Conservation (phyloP, 1,284 basidiomycete genomes). For the Ganoderma lingzhi region DNA sequence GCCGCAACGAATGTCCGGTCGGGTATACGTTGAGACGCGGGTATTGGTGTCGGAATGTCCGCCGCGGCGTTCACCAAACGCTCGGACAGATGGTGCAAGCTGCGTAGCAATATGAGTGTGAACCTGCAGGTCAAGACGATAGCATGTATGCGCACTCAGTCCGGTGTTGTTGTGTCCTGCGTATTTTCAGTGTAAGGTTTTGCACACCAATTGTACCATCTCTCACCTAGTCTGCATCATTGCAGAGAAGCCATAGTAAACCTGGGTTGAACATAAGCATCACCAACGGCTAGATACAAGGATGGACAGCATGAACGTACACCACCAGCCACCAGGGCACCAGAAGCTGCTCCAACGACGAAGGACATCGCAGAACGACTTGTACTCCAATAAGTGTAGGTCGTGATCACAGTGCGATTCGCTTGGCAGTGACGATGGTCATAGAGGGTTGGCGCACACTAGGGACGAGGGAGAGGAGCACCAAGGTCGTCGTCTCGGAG, state of each 20-base stretch:
- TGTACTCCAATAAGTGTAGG: background rate
- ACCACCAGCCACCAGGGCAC: constrained; percentile 37
- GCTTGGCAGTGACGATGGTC: background rate
- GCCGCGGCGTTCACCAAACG: constrained; percentile 37
- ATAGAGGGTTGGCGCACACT: too few relatives aligned
- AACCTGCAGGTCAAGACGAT: background rate
- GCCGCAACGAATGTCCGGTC: constrained; percentile 37
- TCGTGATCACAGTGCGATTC: background rate
- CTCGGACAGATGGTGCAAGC: constrained; percentile 39
- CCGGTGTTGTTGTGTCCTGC: constrained; percentile 40
- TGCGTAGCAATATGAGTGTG: constrained; percentile 17
- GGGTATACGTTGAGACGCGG: constrained; percentile 39
- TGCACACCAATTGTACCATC: background rate
- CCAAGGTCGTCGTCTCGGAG: too few relatives aligned
- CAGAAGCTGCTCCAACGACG: constrained; percentile 38
- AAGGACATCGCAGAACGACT: constrained; percentile 36
- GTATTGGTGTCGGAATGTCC: constrained; percentile 31
- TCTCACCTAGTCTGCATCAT: constrained; percentile 41
- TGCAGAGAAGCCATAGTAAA: constrained; percentile 44
- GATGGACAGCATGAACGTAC: constrained; percentile 21
- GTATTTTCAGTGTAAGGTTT: background rate
- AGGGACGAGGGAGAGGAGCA: too few relatives aligned
- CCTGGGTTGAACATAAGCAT: constrained; percentile 28
- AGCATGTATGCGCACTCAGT: constrained; percentile 34
- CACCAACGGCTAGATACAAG: constrained; percentile 21